phyloP scores from a whole-genome alignment of 1,284 basidiomycete species.

The Naganishia cerealis region DNA sequence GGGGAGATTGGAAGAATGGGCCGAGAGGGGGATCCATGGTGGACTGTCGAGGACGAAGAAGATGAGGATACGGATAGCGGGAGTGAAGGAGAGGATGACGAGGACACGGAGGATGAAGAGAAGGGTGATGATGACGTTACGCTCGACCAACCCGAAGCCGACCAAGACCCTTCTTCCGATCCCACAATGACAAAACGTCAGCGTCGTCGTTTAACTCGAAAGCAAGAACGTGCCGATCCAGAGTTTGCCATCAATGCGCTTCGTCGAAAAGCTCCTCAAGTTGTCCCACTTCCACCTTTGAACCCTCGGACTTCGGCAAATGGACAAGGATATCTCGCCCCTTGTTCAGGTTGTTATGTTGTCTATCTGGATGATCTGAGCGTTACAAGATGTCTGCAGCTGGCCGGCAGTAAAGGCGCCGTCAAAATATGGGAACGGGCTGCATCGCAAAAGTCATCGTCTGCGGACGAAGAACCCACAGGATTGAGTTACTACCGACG shows the following conservation, averaged over 20 bases:
- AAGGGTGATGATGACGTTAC: conserved; percentile 55
- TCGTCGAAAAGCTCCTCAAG: conserved; percentile 58
- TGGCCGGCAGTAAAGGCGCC: conserved; percentile 21
- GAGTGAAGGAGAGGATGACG: conserved; percentile 34
- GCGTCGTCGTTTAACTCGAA: conserved; percentile 57
- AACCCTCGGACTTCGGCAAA: conserved; percentile 38
- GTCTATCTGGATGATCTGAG: conserved; percentile 61
- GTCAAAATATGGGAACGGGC: conserved; percentile 23
- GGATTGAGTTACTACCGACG: conserved; percentile 71
- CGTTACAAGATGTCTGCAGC: conserved; percentile 34
- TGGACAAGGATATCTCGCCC: conserved; percentile 35
- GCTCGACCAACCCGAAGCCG: conserved; percentile 46
- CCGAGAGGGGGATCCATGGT: conserved; percentile 41
- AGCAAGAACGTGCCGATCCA: conserved; percentile 35
- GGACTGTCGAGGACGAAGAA: conserved; percentile 41
- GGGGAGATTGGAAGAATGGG: conserved; percentile 23
- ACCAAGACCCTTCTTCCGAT: conserved; percentile 42
- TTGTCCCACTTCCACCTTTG: conserved; percentile 43
- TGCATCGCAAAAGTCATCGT: conserved; percentile 23
- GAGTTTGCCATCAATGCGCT: conserved; percentile 50
- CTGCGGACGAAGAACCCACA: conserved; percentile 54
- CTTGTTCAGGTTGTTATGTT: conserved; percentile 58
- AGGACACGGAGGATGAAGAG: conserved; percentile 47
- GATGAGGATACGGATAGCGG: conserved; percentile 37
- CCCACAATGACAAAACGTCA: conserved; percentile 51